These are phyloP conservation scores for Apophysomyces elegans DNA, from an alignment of 371 early-diverging fungal genomes.

Conservation along the genomic window DNA sequence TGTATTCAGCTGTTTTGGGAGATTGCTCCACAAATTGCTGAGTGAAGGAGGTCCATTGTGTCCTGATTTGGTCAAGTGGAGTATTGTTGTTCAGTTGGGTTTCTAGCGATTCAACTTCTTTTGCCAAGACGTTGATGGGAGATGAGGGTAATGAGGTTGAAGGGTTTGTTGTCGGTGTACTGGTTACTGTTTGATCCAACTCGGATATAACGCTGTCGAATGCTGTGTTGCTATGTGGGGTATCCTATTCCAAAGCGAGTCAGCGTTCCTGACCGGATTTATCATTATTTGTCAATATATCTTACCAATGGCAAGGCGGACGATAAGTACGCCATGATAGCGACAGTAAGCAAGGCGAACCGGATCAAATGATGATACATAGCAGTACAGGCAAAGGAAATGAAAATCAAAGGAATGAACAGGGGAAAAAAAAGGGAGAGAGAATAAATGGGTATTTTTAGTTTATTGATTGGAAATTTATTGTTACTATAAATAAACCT, in stretches of 20 bases:
- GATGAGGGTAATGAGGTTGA: background rate
- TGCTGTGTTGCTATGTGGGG: background rate
- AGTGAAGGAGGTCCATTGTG: slow-evolving; percentile 15
- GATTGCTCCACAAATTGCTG: slow-evolving; percentile 1
- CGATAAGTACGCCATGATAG: background rate
- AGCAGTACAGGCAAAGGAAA: background rate
- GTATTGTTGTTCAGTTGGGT: background rate
- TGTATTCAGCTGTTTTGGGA: slow-evolving; percentile 1
- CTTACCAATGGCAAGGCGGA: background rate
- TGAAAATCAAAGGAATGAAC: background rate
- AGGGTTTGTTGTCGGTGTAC: background rate
- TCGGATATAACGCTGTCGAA: background rate
- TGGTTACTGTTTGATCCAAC: background rate
- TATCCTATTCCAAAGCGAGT: background rate
- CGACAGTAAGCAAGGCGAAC: background rate
- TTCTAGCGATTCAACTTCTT: slow-evolving; percentile 12
- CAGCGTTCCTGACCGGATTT: background rate
- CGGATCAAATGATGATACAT: background rate
- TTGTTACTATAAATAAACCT: too few relatives aligned
- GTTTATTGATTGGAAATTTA: background rate
- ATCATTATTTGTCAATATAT: background rate
- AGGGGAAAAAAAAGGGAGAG: background rate
- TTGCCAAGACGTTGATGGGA: background rate
- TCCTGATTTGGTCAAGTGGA: slow-evolving; percentile 14
- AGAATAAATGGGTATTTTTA: background rate